Conservation (phyloP, 441 rosid genomes). For the Manihot esculenta region DNA sequence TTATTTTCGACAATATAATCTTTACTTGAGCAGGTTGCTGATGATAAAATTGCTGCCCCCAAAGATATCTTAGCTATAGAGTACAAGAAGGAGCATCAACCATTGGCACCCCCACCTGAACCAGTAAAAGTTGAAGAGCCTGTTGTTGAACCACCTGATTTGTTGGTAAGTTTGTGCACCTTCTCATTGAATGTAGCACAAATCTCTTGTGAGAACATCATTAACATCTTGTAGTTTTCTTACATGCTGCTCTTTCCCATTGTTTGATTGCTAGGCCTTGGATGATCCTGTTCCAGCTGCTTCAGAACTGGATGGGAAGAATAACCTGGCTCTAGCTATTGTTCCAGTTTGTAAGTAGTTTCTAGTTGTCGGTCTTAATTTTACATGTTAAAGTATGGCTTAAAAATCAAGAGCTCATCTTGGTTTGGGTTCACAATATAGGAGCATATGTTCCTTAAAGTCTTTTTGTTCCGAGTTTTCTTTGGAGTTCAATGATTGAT, state of each 20-base stretch:
- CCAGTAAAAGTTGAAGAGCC: conserved; percentile 64
- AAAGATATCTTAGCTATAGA: conserved; percentile 83
- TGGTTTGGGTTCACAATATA: not conserved
- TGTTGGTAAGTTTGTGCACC: conserved; percentile 51
- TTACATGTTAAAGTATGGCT: conserved; percentile 1
- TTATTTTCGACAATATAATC: conserved; percentile 3
- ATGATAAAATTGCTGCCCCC: conserved; percentile 59
- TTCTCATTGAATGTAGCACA: not conserved
- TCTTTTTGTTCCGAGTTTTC: no score
- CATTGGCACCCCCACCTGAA: conserved; percentile 59
- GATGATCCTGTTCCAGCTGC: conserved; percentile 68
- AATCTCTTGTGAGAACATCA: not conserved
- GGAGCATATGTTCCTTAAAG: not conserved
- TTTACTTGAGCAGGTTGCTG: conserved; percentile 37
- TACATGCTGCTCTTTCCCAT: conserved; percentile 1
- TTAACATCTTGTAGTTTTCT: not conserved
- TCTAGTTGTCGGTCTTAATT: not conserved
- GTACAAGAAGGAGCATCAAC: conserved; percentile 49
- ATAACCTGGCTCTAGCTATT: conserved; percentile 90
- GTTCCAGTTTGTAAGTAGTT: conserved; percentile 65
- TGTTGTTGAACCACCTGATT: conserved; percentile 69
- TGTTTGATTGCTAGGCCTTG: conserved; percentile 48
- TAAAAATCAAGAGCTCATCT: not conserved
- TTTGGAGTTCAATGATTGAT: not conserved
- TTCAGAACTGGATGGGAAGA: conserved; percentile 74